These are phyloP conservation scores for Phoma sp. DNA, from an alignment of 2,329 filamentous ascomycete species.

Conservation along the genomic window DNA sequence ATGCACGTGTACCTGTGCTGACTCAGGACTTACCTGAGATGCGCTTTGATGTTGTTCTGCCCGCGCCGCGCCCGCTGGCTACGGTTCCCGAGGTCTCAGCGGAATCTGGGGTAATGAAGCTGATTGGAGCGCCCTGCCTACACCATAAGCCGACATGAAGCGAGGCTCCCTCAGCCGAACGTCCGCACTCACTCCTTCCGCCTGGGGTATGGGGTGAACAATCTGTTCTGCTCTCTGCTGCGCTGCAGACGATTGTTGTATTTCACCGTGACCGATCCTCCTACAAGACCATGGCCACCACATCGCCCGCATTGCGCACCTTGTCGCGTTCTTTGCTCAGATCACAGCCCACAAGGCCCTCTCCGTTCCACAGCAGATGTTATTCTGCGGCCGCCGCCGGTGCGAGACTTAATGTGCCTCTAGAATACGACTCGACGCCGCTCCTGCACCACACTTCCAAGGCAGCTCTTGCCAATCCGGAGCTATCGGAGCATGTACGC, in stretches of 20 bases:
- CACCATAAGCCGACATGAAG: slow-evolving; percentile 13
- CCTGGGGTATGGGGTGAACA: slow-evolving; percentile 10
- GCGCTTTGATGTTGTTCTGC: no score
- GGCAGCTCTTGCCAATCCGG: slow-evolving; percentile 70
- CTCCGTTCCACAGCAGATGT: slow-evolving; percentile 28
- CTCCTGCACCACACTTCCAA: slow-evolving; percentile 81
- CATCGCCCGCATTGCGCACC: slow-evolving; percentile 38
- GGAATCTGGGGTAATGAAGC: slow-evolving; percentile 11
- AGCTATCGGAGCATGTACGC: slow-evolving; percentile 70
- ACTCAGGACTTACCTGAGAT: slow-evolving; percentile 12
- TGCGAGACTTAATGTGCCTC: slow-evolving; percentile 77
- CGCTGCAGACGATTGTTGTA: neutral
- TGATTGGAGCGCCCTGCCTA: neutral
- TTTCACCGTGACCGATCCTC: neutral
- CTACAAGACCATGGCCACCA: slow-evolving; percentile 33
- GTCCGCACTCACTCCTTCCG: slow-evolving; percentile 17
- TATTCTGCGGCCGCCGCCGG: slow-evolving; percentile 59
- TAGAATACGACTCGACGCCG: slow-evolving; percentile 83
- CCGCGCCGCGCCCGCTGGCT: neutral
- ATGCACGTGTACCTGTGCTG: neutral
- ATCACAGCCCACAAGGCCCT: slow-evolving; percentile 24
- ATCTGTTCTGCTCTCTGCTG: slow-evolving; percentile 4
- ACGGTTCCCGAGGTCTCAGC: neutral
- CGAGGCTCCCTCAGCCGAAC: slow-evolving; percentile 9
- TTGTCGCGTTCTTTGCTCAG: slow-evolving; percentile 39